Base-by-base conservation (phyloP, 1,284 basidiomycete genomes). In the Cerrena zonata region DNA sequence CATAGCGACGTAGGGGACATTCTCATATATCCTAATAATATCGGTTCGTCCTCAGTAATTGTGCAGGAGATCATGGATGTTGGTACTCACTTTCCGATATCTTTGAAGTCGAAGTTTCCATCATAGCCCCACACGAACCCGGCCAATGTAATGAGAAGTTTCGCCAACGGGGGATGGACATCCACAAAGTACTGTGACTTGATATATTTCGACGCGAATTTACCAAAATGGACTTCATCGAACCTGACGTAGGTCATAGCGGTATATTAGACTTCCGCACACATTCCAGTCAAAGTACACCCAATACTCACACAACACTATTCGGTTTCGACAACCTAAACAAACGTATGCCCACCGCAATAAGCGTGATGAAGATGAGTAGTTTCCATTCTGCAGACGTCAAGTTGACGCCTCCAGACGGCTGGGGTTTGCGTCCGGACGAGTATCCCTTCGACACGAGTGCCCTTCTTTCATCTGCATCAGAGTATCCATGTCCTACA, bases 161-260 rank as follows among this genome's bases (percentile, higher is more conserved):
- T 99, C 26, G 94, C 95, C 4, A 99, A 76, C 1, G 96, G 96
- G 0, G 96, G 95, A 65, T 99, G 95, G 1, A 99, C 95, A 64
- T 99, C 96, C 69, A 99, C 82, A 71, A 92, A 91, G 72, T 94
- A 95, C 48, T 82, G 79, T 13, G 87, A 89, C 68, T 91, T 90
- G 75, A 94, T 89, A 67, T 91, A 95, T 61, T 91, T 93, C 49
- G 82, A 79, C 1, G 94, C 90, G 65, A 96, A 95, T 66, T 94
- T 94, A 54, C 94, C 94, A 69, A 97, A 96, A 68, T 96, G 94
- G 0, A 96, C 94, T 68, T 97, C 94, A 63, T 97, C 94, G 66
- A 97, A 97, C 18, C 93, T 95, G 61, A 7, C 38, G 41, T n/a
- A 18, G 40, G 42, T 44, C 50, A 27, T 21, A 15, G 15, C 30